Base-by-base conservation (phyloP, 352 stramenopile species). In the Aphanomyces invadans region DNA sequence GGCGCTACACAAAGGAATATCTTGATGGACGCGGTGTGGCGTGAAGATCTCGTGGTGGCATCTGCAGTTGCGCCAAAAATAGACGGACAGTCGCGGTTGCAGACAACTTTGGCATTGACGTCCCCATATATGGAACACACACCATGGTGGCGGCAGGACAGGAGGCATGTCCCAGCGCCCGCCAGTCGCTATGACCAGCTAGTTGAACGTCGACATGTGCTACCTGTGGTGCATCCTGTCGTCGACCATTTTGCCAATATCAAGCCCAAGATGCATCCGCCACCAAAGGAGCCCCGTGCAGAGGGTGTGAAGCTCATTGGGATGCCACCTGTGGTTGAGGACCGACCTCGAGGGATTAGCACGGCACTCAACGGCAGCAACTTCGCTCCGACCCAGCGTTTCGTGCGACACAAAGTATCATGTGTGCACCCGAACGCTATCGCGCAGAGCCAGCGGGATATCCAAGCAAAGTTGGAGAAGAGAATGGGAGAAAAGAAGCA, bases 221-320 rank as follows among this genome's bases (percentile, higher is more conserved):
- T 65, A 3, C 59, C 59, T 23, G 46, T 65, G 2, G 59, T 65
- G 25, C 59, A 65, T 52, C 59, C 59, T n/a, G 44, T 56, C 28
- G 29, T 65, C 32, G 59, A 65, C 29, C 59, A 55, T 23, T 65
- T 65, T 65, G 59, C 59, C 3, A 65, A 65, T 19, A 65, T 65
- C n/a, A 49, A 49, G 29, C 32, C 59, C 42, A 54, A 56, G 15
- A 36, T 56, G 23, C 38, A 9, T n/a, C 59, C 46, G 4, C 17
- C 36, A 4, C 36, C 32, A 21, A 49, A 49, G 26, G 59, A 65
- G n/a, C 59, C 59, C 25, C 59, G 42, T 11, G 7, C 42, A 12
- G 59, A 65, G 55, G 59, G 59, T 32, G 59, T 65, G 28, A 65
- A 65, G 46, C 36, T 36, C 7, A 19, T 65, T 21, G 25, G 19